Evolutionary conservation across 371 early-diverging fungal genomes (phyloP), one percentile per base, ranked within the genome.

Genomic region (Mortierella sp.): DNA sequence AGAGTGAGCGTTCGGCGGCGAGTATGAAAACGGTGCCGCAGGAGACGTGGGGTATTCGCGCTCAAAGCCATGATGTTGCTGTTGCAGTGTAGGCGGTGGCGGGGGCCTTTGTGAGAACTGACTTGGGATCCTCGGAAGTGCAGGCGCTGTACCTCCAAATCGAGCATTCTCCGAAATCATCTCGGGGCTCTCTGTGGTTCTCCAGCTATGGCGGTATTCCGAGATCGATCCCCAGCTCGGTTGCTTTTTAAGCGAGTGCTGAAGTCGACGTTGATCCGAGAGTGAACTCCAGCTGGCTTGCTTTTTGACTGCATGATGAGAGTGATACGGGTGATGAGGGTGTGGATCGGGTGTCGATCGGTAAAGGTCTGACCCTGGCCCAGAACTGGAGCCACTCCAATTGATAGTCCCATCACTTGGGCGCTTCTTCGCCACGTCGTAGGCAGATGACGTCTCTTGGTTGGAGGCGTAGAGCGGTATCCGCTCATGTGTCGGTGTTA

Each of bases 231-330:
- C 66, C 41, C 51, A 65, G n/a, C 65, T 60, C 7, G 65, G 66
- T 21, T 72, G 72, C 31, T 71, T 71, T 34, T 56, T 71, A 31
- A 71, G 37, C 2, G 72, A 43, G 15, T 64, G 72, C 19, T 54
- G 54, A 15, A 34, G 14, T 34, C 65, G 65, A 15, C 60, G 50
- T n/a, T 56, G 72, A 3, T 72, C 72, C 2, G 65, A 72, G 17
- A 72, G 49, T 8, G 65, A 65, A 6, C 61, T 65, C 61, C 60
- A 72, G 39, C 72, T 71, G 4, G 72, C 42, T 30, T 71, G 72
- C 43, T 71, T 71, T 49, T 57, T 64, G 30, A 65, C 61, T 11
- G 63, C 19, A 24, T 41, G 60, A 24, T 60, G 61, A 42, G 60
- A 53, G 4, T 28, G 39, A 19, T 64, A 39, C 1, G 49, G 37